These are phyloP conservation scores for Aspergillus transmontanensis DNA, from an alignment of 2,329 filamentous ascomycete species.

Conservation along the genomic window DNA sequence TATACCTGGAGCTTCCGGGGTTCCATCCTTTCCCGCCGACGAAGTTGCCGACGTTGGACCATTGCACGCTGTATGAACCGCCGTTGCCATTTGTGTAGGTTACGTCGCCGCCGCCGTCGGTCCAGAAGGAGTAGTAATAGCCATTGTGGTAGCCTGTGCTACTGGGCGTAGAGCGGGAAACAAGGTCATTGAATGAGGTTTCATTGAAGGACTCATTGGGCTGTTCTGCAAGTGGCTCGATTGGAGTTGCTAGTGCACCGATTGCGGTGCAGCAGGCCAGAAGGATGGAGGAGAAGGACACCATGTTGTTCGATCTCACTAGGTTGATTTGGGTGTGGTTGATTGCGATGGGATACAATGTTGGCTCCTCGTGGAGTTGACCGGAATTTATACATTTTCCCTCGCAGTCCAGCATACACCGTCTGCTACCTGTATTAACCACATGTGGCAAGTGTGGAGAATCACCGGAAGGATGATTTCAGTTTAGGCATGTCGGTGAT, in stretches of 20 bases:
- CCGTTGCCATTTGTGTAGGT: conserved; percentile 50
- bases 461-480: neutral
- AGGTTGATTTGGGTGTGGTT: neutral
- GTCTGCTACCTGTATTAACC: neutral
- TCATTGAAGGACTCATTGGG: conserved; percentile 10
- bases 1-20: conserved; percentile 54
- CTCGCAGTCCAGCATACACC: too few relatives aligned
- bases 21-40: conserved; percentile 63
- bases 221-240: conserved; percentile 8
- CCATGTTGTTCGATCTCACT: conserved; percentile 21
- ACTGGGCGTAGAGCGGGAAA: conserved; percentile 26
- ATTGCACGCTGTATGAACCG: conserved; percentile 50
- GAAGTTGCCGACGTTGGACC: conserved; percentile 55
- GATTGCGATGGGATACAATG: neutral
- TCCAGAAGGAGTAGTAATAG: conserved; percentile 56
- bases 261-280: conserved; percentile 24
- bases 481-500: conserved; percentile 1
- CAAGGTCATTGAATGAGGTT: conserved; percentile 10
- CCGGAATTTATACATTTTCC: neutral
- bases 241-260: conserved; percentile 27
- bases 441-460: neutral
- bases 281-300: conserved; percentile 29
- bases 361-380: neutral
- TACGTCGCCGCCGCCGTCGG: conserved; percentile 47
- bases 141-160: conserved; percentile 42